These are phyloP conservation scores for Laetiporus sulphureus DNA, from an alignment of 1,284 basidiomycete species.

Conservation along the genomic window DNA sequence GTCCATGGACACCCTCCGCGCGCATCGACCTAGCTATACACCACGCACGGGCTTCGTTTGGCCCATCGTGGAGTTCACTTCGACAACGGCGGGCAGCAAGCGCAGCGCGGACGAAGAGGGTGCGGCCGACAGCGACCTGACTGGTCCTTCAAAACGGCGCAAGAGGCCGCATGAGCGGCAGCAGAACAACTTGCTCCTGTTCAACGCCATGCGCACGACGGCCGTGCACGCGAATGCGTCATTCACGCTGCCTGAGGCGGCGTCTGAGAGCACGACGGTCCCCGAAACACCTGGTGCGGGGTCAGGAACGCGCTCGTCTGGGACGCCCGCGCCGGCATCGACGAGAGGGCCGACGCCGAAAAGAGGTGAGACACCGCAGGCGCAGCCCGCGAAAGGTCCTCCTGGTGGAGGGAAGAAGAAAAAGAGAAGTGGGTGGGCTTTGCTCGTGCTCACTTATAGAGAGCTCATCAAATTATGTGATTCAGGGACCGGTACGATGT, in stretches of 20 bases:
- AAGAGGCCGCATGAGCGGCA: slow-evolving; percentile 37
- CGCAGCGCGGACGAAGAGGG: slow-evolving; percentile 27
- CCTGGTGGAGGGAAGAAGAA: slow-evolving; percentile 63
- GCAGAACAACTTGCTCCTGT: slow-evolving; percentile 59
- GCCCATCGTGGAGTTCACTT: slow-evolving; percentile 54
- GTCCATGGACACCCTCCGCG: slow-evolving; percentile 63
- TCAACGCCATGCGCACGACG: slow-evolving; percentile 72
- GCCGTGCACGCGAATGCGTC: slow-evolving; percentile 57
- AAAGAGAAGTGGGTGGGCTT: slow-evolving; percentile 42
- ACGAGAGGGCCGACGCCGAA: slow-evolving; percentile 38
- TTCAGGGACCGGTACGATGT: slow-evolving; percentile 16
- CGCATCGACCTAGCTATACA: slow-evolving; percentile 68
- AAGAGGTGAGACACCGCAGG: slow-evolving; percentile 36
- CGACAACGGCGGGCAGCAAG: slow-evolving; percentile 39
- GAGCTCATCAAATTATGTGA: not conserved
- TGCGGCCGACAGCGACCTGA: slow-evolving; percentile 16
- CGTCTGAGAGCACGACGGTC: slow-evolving; percentile 28
- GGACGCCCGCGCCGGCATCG: slow-evolving; percentile 47
- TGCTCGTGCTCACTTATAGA: not conserved
- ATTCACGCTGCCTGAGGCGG: slow-evolving; percentile 27
- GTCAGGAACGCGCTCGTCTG: slow-evolving; percentile 34
- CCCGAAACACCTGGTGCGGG: slow-evolving; percentile 35
- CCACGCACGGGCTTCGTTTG: slow-evolving; percentile 76
- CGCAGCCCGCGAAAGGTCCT: slow-evolving; percentile 37
- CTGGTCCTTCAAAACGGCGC: slow-evolving; percentile 8